Evolutionary conservation across 1,139 yeast genomes (phyloP).

Genomic region (Zygotorulaspora mrakii): DNA sequence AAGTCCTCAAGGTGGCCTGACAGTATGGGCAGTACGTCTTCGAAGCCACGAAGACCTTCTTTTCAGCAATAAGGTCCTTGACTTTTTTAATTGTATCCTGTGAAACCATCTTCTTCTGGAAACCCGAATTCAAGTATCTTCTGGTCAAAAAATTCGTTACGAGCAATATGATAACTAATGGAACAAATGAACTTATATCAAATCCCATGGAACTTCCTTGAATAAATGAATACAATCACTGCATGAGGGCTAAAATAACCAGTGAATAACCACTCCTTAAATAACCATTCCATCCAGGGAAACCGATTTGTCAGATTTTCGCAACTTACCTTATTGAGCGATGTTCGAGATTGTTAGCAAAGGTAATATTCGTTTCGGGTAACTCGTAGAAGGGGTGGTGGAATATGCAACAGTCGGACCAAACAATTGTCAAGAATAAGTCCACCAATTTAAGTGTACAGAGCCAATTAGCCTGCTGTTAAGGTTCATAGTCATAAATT

Average conservation of each 20-base stretch:
- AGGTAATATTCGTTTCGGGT: too few relatives aligned
- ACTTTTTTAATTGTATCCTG: slow-evolving; percentile 55
- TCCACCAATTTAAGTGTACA: too few relatives aligned
- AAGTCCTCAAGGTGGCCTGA: slow-evolving; percentile 55
- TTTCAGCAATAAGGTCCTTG: slow-evolving; percentile 58
- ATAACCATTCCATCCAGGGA: background rate
- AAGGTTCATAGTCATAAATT: too few relatives aligned
- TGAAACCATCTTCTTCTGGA: slow-evolving; percentile 39
- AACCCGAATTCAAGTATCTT: slow-evolving; percentile 17
- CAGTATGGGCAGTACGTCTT: slow-evolving; percentile 78
- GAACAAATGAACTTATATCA: slow-evolving; percentile 9
- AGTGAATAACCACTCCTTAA: slow-evolving; percentile 1
- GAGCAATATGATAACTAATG: slow-evolving; percentile 18
- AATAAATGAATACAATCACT: background rate
- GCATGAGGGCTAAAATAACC: too few relatives aligned
- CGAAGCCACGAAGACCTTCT: slow-evolving; percentile 80
- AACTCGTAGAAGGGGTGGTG: background rate
- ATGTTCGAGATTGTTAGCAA: background rate
- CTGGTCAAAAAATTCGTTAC: slow-evolving; percentile 14
- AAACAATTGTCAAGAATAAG: too few relatives aligned
- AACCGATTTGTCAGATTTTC: slow-evolving; percentile 1
- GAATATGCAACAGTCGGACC: too few relatives aligned
- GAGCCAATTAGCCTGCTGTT: too few relatives aligned
- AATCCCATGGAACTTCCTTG: slow-evolving; percentile 9
- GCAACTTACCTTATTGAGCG: background rate